A percentile compares a stretch with the other conserved stretches of the same genome.
phyloP scores from a whole-genome alignment of 352 stramenopile genomes.

The Phytophthora macrochlamydospora region DNA sequence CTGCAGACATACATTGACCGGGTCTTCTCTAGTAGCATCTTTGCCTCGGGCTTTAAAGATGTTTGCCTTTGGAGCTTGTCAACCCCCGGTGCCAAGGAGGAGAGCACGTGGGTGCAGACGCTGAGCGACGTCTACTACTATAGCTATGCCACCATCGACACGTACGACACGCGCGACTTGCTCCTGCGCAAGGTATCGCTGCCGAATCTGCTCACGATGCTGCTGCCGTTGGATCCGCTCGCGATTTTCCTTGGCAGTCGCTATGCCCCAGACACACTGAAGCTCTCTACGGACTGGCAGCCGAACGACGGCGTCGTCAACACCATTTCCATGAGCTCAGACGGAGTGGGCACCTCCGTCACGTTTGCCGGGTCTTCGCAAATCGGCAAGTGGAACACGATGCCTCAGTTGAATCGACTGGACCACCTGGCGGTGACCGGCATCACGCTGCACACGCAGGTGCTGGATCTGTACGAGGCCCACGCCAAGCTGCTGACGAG shows the following conservation, averaged over 20 bases:
- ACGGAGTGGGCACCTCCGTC: slow-evolving; percentile 26
- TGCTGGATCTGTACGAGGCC: slow-evolving; percentile 35
- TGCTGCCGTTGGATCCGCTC: slow-evolving; percentile 17
- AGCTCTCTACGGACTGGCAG: slow-evolving; percentile 35
- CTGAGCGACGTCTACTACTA: slow-evolving; percentile 43
- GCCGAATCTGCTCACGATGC: slow-evolving; percentile 31
- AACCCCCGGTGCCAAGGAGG: slow-evolving; percentile 31
- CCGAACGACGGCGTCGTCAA: slow-evolving; percentile 45
- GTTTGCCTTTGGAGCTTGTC: slow-evolving; percentile 35
- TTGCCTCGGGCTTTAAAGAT: slow-evolving; percentile 36
- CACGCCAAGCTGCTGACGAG: too few relatives aligned
- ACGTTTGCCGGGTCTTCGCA: slow-evolving; percentile 29
- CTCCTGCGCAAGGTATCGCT: slow-evolving; percentile 28
- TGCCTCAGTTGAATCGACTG: slow-evolving; percentile 32
- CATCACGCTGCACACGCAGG: slow-evolving; percentile 33
- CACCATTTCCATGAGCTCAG: slow-evolving; percentile 40
- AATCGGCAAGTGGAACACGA: slow-evolving; percentile 43
- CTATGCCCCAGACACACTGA: slow-evolving; percentile 28
- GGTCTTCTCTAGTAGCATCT: slow-evolving; percentile 38
- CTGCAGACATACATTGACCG: slow-evolving; percentile 42
- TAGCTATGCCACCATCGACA: slow-evolving; percentile 36
- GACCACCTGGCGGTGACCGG: slow-evolving; percentile 48
- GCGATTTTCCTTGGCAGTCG: slow-evolving; percentile 28
- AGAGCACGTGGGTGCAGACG: slow-evolving; percentile 43
- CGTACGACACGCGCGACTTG: slow-evolving; percentile 18